Percentiles rank a stretch among this genome's conserved stretches.
phyloP scores from a whole-genome alignment of 345 rosid species.

The Microcos paniculata region DNA sequence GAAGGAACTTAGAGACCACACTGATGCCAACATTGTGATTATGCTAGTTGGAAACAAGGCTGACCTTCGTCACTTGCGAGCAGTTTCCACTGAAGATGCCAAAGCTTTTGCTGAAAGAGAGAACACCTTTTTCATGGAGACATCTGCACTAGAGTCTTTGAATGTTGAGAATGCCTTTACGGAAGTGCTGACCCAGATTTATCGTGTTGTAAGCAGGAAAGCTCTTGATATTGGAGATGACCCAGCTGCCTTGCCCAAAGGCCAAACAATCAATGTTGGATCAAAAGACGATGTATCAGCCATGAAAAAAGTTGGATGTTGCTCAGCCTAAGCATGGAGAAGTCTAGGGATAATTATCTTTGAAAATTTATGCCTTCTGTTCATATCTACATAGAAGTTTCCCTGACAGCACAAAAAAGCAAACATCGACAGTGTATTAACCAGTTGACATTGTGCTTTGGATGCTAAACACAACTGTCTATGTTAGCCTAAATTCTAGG shows the following conservation, averaged over 20 bases:
- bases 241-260: constrained; percentile 82
- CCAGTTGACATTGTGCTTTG: constrained; percentile 8
- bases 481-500: constrained; percentile 8
- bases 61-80: constrained; percentile 82
- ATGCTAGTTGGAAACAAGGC: constrained; percentile 96
- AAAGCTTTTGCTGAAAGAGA: constrained; percentile 67
- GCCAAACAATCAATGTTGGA: constrained; percentile 68
- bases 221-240: constrained; percentile 83
- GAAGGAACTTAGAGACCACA: constrained; percentile 85
- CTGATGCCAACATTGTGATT: constrained; percentile 78
- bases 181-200: constrained; percentile 75
- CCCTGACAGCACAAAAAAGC: neutral
- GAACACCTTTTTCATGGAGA: constrained; percentile 79
- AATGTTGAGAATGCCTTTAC: constrained; percentile 86
- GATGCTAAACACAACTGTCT: neutral
- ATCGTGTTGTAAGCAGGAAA: constrained; percentile 74
- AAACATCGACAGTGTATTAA: neutral
- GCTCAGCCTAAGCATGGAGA: constrained; percentile 43
- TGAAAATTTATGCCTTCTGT: constrained; percentile 9
- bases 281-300: constrained; percentile 79
- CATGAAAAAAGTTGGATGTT: constrained; percentile 73
- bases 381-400: constrained; percentile 17
- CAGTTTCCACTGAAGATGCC: constrained; percentile 70
- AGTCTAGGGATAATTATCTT: neutral
- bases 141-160: constrained; percentile 81